Base-by-base conservation (phyloP, 164 flowering plant genomes). In the Chimonanthus praecox region DNA sequence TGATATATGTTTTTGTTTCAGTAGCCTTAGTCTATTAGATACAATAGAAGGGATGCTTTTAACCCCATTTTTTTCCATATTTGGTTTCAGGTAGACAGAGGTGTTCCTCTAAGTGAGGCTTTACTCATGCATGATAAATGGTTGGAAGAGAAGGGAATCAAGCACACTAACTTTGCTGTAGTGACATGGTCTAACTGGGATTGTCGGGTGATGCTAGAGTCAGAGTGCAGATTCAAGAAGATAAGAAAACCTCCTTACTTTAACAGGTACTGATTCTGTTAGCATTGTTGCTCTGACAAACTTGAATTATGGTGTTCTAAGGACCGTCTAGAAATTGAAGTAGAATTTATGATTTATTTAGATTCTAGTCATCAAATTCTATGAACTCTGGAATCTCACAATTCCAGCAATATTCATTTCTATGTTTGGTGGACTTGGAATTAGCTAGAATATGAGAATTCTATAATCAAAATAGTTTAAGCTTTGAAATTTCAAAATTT, bases 121-220 rank as follows among this genome's bases (percentile, higher is more conserved):
- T 83, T 95, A 20, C 86, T 91, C 73, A 82, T 84, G 82, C 99
- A 95, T 82, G 99, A 95, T 71, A 90, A 85, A 77, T 95, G 98
- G 98, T 90, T 95, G 64, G 97, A 95, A 78, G 86, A 88, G 64
- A 90, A 84, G 80, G 98, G 99, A 8, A 87, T 95, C 48, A 92
- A 92, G 78, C 80, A 88, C 72, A 83, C 94, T 43, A 90, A 88
- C 76, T 95, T 95, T 84, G 97, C 92, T 72, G 94, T 95, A 21
- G 98, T 93, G 58, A 95, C 98, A 47, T 95, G 99, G 99, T 90
- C 98, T 6, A 88, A 92, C 80, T 95, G 99, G 99, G 99, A 95
- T 78, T 95, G 98, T 71, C 82, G 84, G 44, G 97, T 95, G 43
- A 90, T 95, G 97, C 76, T 95, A 84, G 99, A 95, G 82, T 89